A percentile compares a stretch with the other conserved stretches of the same genome.
Conservation (phyloP, 768 basidiomycete genomes). For the Naganishia vishniacii region DNA sequence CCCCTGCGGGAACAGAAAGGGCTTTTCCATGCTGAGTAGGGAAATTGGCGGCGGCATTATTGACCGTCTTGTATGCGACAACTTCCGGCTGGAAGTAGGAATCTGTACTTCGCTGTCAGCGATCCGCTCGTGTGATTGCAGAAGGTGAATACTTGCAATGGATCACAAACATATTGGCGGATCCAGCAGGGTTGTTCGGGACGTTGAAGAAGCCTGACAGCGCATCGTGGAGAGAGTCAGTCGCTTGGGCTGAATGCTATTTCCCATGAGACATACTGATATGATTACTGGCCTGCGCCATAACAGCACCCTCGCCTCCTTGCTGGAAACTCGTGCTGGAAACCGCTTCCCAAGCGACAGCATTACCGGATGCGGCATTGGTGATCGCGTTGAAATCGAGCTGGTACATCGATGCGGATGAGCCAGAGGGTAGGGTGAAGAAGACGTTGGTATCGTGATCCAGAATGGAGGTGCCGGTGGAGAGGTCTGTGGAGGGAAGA, state of each 20-base stretch:
- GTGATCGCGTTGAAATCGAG: constrained; percentile 67
- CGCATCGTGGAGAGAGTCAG: no score
- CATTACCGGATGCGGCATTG: constrained; percentile 55
- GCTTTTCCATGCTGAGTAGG: constrained; percentile 65
- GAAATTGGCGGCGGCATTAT: constrained; percentile 55
- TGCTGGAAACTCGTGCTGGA: constrained; percentile 58
- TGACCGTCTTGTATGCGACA: constrained; percentile 56
- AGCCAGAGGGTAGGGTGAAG: constrained; percentile 53
- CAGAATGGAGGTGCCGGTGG: constrained; percentile 65
- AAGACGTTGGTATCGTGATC: constrained; percentile 94
- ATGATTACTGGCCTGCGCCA: constrained; percentile 81
- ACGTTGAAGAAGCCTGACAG: constrained; percentile 64
- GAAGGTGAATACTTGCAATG: constrained; percentile 64
- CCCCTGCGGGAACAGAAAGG: constrained; percentile 62
- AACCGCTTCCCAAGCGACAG: constrained; percentile 64
- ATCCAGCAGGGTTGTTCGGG: constrained; percentile 62
- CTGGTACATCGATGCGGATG: constrained; percentile 54
- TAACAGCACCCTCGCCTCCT: constrained; percentile 51
- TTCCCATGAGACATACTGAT: constrained; percentile 51
- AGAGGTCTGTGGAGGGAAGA: constrained; percentile 51
- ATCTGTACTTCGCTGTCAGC: constrained; percentile 55
- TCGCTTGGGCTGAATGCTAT: no score
- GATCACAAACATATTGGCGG: constrained; percentile 74
- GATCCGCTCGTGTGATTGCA: no score
- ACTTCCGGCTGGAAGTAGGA: constrained; percentile 70